Conservation (phyloP, 2,329 filamentous ascomycete genomes). For the Penicillium vulpinum region DNA sequence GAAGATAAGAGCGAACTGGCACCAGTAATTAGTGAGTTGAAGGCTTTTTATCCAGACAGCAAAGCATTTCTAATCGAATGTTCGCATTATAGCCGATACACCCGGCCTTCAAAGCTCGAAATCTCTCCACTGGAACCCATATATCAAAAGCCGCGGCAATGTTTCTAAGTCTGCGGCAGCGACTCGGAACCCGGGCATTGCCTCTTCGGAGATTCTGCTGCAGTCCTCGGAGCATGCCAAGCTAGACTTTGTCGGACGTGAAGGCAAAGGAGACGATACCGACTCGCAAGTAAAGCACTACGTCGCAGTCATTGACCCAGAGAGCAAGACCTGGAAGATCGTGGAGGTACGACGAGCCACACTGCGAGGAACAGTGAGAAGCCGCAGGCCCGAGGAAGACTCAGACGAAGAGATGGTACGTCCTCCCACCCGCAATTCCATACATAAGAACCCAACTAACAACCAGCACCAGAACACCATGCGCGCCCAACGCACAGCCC, state of each 20-base stretch:
- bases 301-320: conserved; percentile 60
- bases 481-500: conserved; percentile 42
- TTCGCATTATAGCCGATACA: conserved; percentile 31
- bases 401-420: conserved; percentile 35
- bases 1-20: conserved; percentile 50
- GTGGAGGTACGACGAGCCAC: conserved; percentile 56
- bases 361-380: conserved; percentile 51
- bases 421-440: no score
- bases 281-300: conserved; percentile 61
- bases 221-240: conserved; percentile 62
- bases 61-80: background rate
- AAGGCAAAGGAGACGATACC: conserved; percentile 49
- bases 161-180: conserved; percentile 27
- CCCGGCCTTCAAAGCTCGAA: conserved; percentile 36
- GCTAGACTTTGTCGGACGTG: conserved; percentile 59
- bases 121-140: conserved; percentile 37
- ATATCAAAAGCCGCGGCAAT: conserved; percentile 54
- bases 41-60: background rate
- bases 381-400: conserved; percentile 24
- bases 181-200: conserved; percentile 38
- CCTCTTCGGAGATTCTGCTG: conserved; percentile 54
- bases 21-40: conserved; percentile 51
- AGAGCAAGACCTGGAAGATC: conserved; percentile 54
- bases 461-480: conserved; percentile 33
- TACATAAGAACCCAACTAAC: conserved; percentile 9